These are phyloP conservation scores for Fusarium sp. DNA, from an alignment of 2,329 filamentous ascomycete genomes.

Conservation along the genomic window DNA sequence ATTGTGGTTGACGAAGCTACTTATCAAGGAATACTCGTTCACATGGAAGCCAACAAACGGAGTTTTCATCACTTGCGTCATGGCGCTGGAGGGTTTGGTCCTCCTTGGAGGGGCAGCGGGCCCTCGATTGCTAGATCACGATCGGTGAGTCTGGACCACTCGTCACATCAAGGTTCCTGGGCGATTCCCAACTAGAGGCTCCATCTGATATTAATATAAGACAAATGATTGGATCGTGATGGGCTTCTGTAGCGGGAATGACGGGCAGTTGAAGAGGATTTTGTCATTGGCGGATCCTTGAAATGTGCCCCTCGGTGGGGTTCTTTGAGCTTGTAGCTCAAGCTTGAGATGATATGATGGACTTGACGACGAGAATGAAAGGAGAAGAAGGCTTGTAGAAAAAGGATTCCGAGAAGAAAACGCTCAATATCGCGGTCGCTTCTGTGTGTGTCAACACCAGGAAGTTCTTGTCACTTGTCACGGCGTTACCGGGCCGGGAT, in stretches of 20 bases:
- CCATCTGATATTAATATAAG: constrained; percentile 33
- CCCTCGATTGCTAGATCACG: constrained; percentile 25
- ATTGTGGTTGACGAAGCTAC: not conserved
- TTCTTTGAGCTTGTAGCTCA: constrained; percentile 9
- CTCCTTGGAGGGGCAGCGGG: constrained; percentile 21
- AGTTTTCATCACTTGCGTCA: constrained; percentile 20
- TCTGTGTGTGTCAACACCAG: constrained; percentile 7
- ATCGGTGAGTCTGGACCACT: constrained; percentile 24
- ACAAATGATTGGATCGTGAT: constrained; percentile 31
- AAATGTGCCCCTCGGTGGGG: constrained; percentile 37
- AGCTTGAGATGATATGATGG: constrained; percentile 17
- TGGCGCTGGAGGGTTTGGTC: constrained; percentile 15
- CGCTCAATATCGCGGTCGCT: not conserved
- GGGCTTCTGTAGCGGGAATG: constrained; percentile 21
- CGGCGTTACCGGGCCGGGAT: constrained; percentile 31
- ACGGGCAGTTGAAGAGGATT: constrained; percentile 18
- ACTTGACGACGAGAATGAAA: not conserved
- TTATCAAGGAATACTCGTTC: not conserved
- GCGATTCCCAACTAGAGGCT: constrained; percentile 9
- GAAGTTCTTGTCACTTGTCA: constrained; percentile 23
- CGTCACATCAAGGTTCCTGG: constrained; percentile 28
- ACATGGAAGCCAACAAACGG: not conserved
- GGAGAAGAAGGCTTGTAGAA: not conserved
- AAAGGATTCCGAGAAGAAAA: not conserved
- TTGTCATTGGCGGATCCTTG: constrained; percentile 18